Conservation (phyloP, 139 green algal genomes). For the Chlamydomonas schloesseri region DNA sequence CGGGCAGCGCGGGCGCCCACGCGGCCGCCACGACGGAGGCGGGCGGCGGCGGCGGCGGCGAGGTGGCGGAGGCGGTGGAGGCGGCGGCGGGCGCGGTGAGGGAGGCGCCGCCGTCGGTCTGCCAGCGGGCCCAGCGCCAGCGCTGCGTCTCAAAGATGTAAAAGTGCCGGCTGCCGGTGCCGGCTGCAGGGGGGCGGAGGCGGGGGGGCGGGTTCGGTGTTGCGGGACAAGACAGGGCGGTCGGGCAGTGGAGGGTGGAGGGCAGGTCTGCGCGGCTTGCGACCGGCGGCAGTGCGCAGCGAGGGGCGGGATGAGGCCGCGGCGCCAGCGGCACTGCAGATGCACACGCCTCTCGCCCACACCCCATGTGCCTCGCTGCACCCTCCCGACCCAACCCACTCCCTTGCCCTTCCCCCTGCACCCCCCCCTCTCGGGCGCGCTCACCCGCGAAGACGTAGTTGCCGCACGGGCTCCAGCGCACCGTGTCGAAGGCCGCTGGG, state of each 20-base stretch:
- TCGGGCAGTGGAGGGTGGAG: no score
- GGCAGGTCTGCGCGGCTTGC: no score
- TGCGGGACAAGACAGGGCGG: not conserved
- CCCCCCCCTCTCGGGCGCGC: not conserved
- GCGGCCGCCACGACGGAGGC: slow-evolving; percentile 7
- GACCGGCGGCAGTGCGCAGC: no score
- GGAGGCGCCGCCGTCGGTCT: not conserved
- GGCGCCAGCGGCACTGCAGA: no score
- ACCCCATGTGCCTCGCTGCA: no score
- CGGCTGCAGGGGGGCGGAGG: not conserved
- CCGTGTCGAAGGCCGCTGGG: slow-evolving; percentile 35
- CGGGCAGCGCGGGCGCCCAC: not conserved
- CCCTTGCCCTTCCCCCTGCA: not conserved
- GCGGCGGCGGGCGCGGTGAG: not conserved
- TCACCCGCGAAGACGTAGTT: slow-evolving; percentile 68
- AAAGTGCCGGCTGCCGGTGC: slow-evolving; percentile 29
- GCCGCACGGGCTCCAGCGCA: slow-evolving; percentile 68
- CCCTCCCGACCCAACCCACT: not conserved
- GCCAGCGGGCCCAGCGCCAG: slow-evolving; percentile 36
- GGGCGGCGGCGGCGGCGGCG: not conserved
- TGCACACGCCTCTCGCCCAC: no score
- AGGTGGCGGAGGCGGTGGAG: not conserved
- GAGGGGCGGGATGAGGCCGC: no score
- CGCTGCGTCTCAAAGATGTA: slow-evolving; percentile 45
- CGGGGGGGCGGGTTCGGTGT: not conserved